Evolutionary conservation across 768 basidiomycete genomes (phyloP).

Genomic region (Lentinula boryana): DNA sequence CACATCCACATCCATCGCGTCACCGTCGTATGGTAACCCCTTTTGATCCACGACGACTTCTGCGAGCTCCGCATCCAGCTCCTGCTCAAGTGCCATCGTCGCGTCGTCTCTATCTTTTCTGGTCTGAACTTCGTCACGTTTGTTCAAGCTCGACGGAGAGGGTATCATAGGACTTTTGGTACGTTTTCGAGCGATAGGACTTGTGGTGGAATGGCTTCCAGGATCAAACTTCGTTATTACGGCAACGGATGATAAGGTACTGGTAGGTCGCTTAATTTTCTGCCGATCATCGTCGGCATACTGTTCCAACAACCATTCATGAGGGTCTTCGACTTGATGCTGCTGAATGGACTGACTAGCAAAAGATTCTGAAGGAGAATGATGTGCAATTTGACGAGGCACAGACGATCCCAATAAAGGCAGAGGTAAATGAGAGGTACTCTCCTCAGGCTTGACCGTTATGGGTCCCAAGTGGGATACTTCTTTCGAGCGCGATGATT

Average conservation of each 20-base stretch:
- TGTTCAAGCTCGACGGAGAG: constrained; percentile 14
- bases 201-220: constrained; percentile 14
- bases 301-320: constrained; percentile 58
- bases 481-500: not conserved
- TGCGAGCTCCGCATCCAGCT: constrained; percentile 34
- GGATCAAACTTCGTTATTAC: constrained; percentile 12
- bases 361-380: not conserved
- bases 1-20: constrained; percentile 31
- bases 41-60: constrained; percentile 14
- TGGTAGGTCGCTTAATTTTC: constrained; percentile 17
- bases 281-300: constrained; percentile 29
- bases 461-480: not conserved
- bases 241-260: constrained; percentile 20
- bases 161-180: constrained; percentile 9
- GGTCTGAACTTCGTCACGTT: not conserved
- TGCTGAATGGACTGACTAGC: not conserved
- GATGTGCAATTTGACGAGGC: not conserved
- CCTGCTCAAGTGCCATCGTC: constrained; percentile 37
- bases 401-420: not conserved
- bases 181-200: constrained; percentile 5
- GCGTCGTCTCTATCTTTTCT: constrained; percentile 21
- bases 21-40: constrained; percentile 22
- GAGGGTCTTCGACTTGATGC: constrained; percentile 42
- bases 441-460: not conserved
- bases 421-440: too few species aligned